phyloP scores from a whole-genome alignment of 441 rosid species.

The Populus hybrid region DNA sequence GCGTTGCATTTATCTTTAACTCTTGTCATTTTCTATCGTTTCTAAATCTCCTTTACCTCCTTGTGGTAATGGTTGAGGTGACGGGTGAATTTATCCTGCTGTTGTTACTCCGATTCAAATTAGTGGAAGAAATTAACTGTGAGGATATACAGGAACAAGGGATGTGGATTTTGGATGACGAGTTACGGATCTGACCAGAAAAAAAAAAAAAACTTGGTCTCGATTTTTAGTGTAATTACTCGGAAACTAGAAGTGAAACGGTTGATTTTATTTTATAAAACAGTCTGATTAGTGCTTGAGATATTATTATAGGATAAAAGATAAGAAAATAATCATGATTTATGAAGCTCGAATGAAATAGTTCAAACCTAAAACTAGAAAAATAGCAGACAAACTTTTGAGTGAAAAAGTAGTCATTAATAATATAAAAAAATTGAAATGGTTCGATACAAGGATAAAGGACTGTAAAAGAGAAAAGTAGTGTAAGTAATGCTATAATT shows the following conservation, averaged over 20 bases:
- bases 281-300: background rate
- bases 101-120: background rate
- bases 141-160: too few species aligned
- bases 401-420: background rate
- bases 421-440: too few species aligned
- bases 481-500: slow-evolving; percentile 2
- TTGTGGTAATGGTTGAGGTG: background rate
- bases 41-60: background rate
- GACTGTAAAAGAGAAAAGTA: background rate
- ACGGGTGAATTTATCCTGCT: background rate
- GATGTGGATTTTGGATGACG: too few species aligned
- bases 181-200: too few species aligned
- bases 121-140: too few species aligned
- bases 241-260: background rate
- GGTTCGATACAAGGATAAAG: background rate
- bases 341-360: background rate
- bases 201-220: too few species aligned
- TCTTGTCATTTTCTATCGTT: background rate
- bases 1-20: background rate
- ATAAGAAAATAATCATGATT: background rate
- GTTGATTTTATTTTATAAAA: too few species aligned
- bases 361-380: background rate
- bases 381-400: background rate
- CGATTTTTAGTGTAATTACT: background rate
- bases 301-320: background rate